phyloP scores from a whole-genome alignment of 768 basidiomycete species.

The Mycena maculata region DNA sequence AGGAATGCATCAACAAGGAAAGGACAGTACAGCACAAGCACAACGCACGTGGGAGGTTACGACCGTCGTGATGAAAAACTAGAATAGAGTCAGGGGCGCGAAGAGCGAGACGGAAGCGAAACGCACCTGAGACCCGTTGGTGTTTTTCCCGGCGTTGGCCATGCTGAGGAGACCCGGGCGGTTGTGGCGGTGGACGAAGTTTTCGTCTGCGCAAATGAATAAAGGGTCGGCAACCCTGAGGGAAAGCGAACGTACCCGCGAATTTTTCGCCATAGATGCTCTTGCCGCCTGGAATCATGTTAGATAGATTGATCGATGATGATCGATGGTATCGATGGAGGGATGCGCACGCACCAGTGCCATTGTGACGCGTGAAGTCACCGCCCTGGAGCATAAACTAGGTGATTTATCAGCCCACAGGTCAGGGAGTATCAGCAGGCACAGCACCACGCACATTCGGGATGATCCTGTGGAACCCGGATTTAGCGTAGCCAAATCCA shows the following conservation, averaged over 20 bases:
- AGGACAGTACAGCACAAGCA: background rate
- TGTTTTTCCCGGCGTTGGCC: slow-evolving; percentile 86
- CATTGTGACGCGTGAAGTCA: slow-evolving; percentile 78
- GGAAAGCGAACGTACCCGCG: slow-evolving; percentile 53
- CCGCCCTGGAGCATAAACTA: slow-evolving; percentile 92
- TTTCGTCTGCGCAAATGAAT: slow-evolving; percentile 86
- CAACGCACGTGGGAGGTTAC: slow-evolving; percentile 59
- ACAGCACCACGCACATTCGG: slow-evolving; percentile 55
- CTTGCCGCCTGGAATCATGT: slow-evolving; percentile 57
- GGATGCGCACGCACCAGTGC: slow-evolving; percentile 61
- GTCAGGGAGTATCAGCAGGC: too few species aligned
- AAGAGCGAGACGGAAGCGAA: background rate
- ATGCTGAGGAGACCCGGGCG: slow-evolving; percentile 78
- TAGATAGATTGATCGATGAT: background rate
- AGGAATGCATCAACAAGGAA: slow-evolving; percentile 52
- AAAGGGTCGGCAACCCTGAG: background rate
- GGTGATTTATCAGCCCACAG: background rate
- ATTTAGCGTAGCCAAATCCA: slow-evolving; percentile 79
- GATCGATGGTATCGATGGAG: too few species aligned
- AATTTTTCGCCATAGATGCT: slow-evolving; percentile 82
- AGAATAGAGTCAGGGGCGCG: slow-evolving; percentile 25
- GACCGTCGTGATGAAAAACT: slow-evolving; percentile 93
- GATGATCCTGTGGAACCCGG: slow-evolving; percentile 85
- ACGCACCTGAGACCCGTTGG: slow-evolving; percentile 76
- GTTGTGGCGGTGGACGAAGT: slow-evolving; percentile 81